Conservation (phyloP, 176 grass and related monocot species). For the Chrysopogon serrulatus region DNA sequence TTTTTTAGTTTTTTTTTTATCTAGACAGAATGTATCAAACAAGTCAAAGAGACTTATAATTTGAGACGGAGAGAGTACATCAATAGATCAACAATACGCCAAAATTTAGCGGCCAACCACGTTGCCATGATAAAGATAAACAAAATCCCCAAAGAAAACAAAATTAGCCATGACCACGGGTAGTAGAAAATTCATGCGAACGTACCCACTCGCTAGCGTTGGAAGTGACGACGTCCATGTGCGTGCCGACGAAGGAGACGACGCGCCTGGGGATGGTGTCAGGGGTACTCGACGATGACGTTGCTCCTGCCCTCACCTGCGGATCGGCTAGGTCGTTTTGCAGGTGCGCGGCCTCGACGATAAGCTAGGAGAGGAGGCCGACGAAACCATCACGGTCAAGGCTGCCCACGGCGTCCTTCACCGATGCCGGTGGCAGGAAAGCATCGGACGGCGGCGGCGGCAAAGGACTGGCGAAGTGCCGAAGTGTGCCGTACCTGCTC, state of each 20-base stretch:
- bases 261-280: constrained; percentile 48
- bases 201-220: constrained; percentile 73
- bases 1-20: too few relatives aligned
- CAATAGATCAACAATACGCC: not conserved
- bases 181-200: not conserved
- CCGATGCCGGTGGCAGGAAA: constrained; percentile 17
- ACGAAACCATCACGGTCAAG: constrained; percentile 69
- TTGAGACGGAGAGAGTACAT: too few relatives aligned
- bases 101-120: not conserved
- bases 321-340: constrained; percentile 81
- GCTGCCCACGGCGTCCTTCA: constrained; percentile 48
- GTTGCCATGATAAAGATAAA: not conserved
- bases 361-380: constrained; percentile 62
- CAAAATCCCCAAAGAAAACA: not conserved
- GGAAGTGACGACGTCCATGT: constrained; percentile 90
- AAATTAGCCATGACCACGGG: not conserved
- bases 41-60: too few relatives aligned
- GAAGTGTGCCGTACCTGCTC: too few relatives aligned
- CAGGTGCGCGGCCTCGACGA: constrained; percentile 67
- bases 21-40: too few relatives aligned
- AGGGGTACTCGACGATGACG: constrained; percentile 84
- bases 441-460: constrained; percentile 11
- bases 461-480: too few relatives aligned
- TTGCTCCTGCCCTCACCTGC: constrained; percentile 64
- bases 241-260: constrained; percentile 88